Conservation (phyloP, 1,284 basidiomycete genomes). For the Wallemia mellicola region DNA sequence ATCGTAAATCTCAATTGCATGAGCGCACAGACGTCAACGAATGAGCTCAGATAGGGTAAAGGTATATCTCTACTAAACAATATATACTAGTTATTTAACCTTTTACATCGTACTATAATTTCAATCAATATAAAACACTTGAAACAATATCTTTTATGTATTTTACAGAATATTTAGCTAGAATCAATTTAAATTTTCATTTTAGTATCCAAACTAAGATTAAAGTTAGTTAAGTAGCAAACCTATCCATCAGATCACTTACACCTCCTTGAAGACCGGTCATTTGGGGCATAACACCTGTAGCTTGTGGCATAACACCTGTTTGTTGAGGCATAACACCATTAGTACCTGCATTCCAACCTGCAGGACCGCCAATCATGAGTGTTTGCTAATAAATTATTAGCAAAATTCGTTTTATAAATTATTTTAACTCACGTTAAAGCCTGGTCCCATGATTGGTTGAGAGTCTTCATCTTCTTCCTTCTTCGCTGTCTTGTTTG, state of each 20-base stretch:
- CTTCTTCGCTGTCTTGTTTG: constrained; percentile 53
- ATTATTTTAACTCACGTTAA: neutral
- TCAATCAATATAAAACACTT: too few species aligned
- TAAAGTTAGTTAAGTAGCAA: neutral
- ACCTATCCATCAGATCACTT: neutral
- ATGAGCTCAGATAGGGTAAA: too few species aligned
- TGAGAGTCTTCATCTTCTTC: constrained; percentile 51
- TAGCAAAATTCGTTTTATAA: neutral
- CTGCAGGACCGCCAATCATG: neutral
- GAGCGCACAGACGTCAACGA: too few species aligned
- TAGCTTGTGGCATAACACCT: neutral
- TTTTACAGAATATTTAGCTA: neutral
- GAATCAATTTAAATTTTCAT: neutral
- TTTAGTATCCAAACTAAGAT: neutral
- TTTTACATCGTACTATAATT: too few species aligned
- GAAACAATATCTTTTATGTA: neutral
- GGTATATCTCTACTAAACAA: too few species aligned
- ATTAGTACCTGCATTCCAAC: neutral
- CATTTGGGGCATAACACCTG: neutral
- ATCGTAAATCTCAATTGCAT: too few species aligned
- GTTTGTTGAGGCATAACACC: neutral
- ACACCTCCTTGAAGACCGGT: neutral
- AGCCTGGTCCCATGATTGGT: constrained; percentile 41
- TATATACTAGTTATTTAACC: too few species aligned
- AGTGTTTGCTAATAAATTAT: neutral